Evolutionary conservation across 2,329 filamentous ascomycete species (phyloP).

Genomic region (Xylaria digitata): DNA sequence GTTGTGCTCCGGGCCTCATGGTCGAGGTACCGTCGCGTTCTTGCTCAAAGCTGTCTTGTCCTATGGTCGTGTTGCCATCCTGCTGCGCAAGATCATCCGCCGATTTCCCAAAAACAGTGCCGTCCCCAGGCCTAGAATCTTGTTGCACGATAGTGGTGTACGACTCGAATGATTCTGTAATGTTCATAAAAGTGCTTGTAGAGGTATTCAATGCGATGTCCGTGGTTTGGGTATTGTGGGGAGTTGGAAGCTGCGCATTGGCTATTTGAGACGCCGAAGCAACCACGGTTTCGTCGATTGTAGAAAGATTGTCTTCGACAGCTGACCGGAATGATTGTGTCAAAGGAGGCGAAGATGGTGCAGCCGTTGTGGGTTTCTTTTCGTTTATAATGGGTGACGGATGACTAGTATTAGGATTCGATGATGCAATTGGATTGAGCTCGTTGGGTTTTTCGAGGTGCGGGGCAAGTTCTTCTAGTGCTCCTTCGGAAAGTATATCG

Average conservation of each 20-base stretch:
- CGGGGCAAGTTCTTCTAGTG: not conserved
- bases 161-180: constrained; percentile 32
- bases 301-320: constrained; percentile 1
- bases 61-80: not conserved
- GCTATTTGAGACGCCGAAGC: constrained; percentile 22
- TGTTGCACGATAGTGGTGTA: constrained; percentile 19
- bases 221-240: constrained; percentile 41
- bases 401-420: constrained; percentile 42
- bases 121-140: not conserved
- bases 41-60: constrained; percentile 4
- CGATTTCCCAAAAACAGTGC: not conserved
- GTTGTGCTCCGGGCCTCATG: constrained; percentile 9
- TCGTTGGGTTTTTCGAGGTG: constrained; percentile 23
- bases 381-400: not conserved
- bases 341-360: constrained; percentile 43
- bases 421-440: constrained; percentile 31
- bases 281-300: constrained; percentile 27
- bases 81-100: constrained; percentile 5
- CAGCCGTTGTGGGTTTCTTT: constrained; percentile 50
- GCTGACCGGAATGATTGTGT: constrained; percentile 43
- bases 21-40: not conserved
- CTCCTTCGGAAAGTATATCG: not conserved
- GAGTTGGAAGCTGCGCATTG: constrained; percentile 43
- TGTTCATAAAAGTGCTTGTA: constrained; percentile 28
- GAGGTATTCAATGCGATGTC: constrained; percentile 19